Evolutionary conservation across 352 stramenopile genomes (phyloP).

Genomic region (Pythium guiyangense): DNA sequence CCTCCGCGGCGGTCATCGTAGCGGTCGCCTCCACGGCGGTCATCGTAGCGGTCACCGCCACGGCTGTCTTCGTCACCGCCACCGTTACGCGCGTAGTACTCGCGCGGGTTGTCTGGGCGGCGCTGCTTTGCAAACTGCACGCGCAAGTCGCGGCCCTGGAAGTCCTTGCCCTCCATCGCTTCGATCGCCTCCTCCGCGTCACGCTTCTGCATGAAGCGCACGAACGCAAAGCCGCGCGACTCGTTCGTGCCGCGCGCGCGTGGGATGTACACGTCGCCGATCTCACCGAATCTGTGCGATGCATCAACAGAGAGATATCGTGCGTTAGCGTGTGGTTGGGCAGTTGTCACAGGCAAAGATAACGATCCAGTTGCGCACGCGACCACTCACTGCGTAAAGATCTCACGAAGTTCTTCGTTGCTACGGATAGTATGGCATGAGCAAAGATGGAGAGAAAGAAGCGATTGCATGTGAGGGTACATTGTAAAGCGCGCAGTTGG

Average conservation of each 20-base stretch:
- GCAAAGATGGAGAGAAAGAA: neutral
- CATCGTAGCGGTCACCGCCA: conserved; percentile 22
- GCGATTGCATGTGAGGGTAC: neutral
- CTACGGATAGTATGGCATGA: conserved; percentile 6
- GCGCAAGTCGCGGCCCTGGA: conserved; percentile 63
- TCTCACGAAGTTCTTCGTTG: conserved; percentile 49
- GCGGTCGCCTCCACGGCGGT: conserved; percentile 12
- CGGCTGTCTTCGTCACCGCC: conserved; percentile 17
- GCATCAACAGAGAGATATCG: neutral
- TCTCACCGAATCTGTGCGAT: conserved; percentile 42
- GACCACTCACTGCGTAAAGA: conserved; percentile 60
- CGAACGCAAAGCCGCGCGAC: conserved; percentile 82
- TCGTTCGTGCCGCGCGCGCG: conserved; percentile 71
- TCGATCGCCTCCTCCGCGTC: conserved; percentile 87
- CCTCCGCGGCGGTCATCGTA: conserved; percentile 10
- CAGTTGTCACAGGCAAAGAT: neutral
- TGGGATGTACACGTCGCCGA: conserved; percentile 83
- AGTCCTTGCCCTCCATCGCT: conserved; percentile 65
- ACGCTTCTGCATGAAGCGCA: conserved; percentile 84
- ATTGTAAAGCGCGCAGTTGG: too few relatives aligned
- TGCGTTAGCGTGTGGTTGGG: neutral
- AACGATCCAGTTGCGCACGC: too few relatives aligned
- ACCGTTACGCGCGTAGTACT: conserved; percentile 53
- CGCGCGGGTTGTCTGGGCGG: conserved; percentile 66
- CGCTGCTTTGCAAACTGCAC: conserved; percentile 79